Percentiles rank a stretch among this genome's conserved stretches.
These are phyloP conservation scores for Ligustrum vulgare DNA, from an alignment of 257 asterid genomes.

Conservation along the genomic window DNA sequence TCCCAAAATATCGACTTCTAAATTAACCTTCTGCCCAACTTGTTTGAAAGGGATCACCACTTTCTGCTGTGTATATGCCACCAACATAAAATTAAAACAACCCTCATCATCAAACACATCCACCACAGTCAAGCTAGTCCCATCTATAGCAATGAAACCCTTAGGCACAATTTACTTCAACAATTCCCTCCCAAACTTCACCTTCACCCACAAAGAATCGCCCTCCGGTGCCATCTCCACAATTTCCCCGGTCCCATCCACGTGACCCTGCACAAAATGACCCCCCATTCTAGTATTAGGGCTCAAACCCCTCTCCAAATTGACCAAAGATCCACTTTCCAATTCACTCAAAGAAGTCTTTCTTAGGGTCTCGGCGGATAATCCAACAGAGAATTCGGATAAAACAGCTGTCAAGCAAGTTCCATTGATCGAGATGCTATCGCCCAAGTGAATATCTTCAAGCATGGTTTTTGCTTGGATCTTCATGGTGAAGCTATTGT, in stretches of 20 bases:
- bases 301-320: conserved; percentile 78
- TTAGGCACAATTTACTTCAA: conserved; percentile 84
- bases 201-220: conserved; percentile 83
- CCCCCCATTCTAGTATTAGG: conserved; percentile 93
- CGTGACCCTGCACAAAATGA: conserved; percentile 92
- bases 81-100: conserved; percentile 77
- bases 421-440: conserved; percentile 88
- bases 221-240: conserved; percentile 60
- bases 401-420: conserved; percentile 66
- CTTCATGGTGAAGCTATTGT: conserved; percentile 64
- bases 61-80: conserved; percentile 70
- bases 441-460: conserved; percentile 75
- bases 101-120: conserved; percentile 71
- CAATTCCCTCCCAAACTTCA: conserved; percentile 48
- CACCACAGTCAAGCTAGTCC: conserved; percentile 87
- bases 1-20: conserved; percentile 92
- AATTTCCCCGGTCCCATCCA: conserved; percentile 78
- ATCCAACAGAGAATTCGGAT: conserved; percentile 64
- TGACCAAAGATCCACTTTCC: conserved; percentile 59
- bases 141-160: conserved; percentile 82
- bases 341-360: conserved; percentile 69
- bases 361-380: conserved; percentile 81
- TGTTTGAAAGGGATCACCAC: conserved; percentile 74
- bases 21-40: conserved; percentile 81
- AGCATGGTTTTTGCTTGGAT: conserved; percentile 58